Evolutionary conservation across 495 filamentous ascomycete species (phyloP).

Genomic region (Evernia prunastri): DNA sequence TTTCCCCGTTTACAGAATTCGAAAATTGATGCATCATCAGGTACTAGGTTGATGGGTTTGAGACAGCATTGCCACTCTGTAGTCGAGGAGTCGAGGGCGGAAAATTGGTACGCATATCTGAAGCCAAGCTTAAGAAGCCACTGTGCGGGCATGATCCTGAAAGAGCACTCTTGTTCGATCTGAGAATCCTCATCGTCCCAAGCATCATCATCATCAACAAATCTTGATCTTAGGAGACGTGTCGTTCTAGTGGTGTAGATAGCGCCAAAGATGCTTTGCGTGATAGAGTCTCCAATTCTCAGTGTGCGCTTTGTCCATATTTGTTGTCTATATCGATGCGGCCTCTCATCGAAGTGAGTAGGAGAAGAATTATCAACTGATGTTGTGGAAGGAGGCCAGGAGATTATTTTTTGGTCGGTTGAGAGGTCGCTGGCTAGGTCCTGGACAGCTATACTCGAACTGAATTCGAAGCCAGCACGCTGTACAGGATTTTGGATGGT

Average conservation of each 20-base stretch:
- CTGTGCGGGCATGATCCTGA: slow-evolving; percentile 3
- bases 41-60: slow-evolving; percentile 5
- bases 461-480: background rate
- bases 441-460: background rate
- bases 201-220: background rate
- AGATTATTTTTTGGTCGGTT: background rate
- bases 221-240: background rate
- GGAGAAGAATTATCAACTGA: background rate
- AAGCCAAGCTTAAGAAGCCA: slow-evolving; percentile 15
- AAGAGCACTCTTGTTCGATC: background rate
- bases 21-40: slow-evolving; percentile 19
- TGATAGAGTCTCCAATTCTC: background rate
- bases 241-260: background rate
- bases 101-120: slow-evolving; percentile 5
- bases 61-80: slow-evolving; percentile 14
- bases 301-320: background rate
- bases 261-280: background rate
- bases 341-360: background rate
- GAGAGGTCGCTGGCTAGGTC: background rate
- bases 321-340: background rate
- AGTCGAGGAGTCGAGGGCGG: background rate
- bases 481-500: background rate
- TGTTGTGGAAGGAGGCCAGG: background rate
- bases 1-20: slow-evolving; percentile 16
- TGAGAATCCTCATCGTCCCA: background rate